Evolutionary conservation across 306 rosid species (phyloP).

Genomic region (Sophora flavescens): DNA sequence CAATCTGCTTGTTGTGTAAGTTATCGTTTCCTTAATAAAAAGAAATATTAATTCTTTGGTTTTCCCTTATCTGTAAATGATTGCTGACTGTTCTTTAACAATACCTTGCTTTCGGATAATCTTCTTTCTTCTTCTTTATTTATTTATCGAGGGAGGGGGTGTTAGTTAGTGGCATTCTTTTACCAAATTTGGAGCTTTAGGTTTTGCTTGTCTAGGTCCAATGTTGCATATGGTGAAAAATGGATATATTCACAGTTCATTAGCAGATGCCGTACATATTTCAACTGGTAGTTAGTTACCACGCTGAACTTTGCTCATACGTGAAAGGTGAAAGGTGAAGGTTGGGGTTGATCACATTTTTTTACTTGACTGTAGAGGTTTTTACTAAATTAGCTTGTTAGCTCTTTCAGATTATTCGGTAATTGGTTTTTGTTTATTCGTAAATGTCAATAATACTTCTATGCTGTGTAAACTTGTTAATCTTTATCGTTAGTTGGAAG

Average conservation of each 20-base stretch:
- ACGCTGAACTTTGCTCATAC: too few species aligned
- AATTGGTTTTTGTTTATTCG: not conserved
- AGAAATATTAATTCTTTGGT: slow-evolving; percentile 52
- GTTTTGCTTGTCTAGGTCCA: not conserved
- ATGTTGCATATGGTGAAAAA: slow-evolving; percentile 5
- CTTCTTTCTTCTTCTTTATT: too few species aligned
- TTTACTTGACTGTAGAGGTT: too few species aligned
- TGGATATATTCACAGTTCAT: not conserved
- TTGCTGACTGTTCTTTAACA: slow-evolving; percentile 8
- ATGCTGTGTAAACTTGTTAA: not conserved
- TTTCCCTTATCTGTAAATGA: slow-evolving; percentile 37
- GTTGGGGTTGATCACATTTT: too few species aligned
- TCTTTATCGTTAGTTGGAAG: not conserved
- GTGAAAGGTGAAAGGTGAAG: too few species aligned
- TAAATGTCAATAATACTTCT: not conserved
- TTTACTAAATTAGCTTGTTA: too few species aligned
- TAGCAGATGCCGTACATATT: too few species aligned
- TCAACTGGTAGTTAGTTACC: too few species aligned
- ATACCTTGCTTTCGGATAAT: not conserved
- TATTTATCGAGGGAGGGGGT: too few species aligned
- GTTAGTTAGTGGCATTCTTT: slow-evolving; percentile 2
- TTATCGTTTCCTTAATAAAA: slow-evolving; percentile 45
- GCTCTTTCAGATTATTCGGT: not conserved
- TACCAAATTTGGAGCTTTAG: too few species aligned
- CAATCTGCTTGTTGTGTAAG: slow-evolving; percentile 45